Percentiles rank a stretch among this genome's conserved stretches.
These are phyloP conservation scores for Gossypium davidsonii DNA, from an alignment of 441 rosid genomes.

Conservation along the genomic window DNA sequence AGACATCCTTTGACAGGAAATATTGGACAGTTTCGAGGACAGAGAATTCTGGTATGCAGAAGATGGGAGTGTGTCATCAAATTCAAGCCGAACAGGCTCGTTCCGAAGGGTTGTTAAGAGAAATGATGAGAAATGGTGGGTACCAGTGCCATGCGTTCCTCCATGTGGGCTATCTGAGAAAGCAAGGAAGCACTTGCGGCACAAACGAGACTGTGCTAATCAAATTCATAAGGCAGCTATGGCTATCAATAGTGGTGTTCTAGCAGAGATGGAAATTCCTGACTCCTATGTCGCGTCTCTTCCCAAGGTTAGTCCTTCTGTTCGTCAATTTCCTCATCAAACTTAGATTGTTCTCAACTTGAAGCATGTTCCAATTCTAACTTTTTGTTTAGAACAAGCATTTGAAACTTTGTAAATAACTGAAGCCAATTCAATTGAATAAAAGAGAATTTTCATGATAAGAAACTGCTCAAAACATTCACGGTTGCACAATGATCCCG, in stretches of 20 bases:
- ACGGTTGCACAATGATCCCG: neutral
- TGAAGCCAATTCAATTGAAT: neutral
- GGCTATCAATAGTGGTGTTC: conserved; percentile 55
- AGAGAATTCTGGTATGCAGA: conserved; percentile 64
- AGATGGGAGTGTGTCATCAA: conserved; percentile 49
- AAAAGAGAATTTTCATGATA: neutral
- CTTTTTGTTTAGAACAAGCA: neutral
- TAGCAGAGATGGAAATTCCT: conserved; percentile 68
- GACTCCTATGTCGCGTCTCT: conserved; percentile 51
- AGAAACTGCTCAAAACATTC: neutral
- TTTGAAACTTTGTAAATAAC: neutral
- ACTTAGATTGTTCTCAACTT: neutral
- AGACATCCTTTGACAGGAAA: conserved; percentile 35
- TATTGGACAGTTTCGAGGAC: conserved; percentile 52
- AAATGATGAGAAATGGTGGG: conserved; percentile 75
- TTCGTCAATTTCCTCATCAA: neutral
- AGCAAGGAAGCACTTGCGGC: conserved; percentile 39
- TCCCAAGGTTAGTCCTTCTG: conserved; percentile 44
- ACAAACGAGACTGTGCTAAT: conserved; percentile 52
- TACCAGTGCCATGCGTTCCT: conserved; percentile 66
- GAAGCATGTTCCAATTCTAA: neutral
- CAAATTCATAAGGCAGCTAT: conserved; percentile 73
- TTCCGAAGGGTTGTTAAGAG: conserved; percentile 53
- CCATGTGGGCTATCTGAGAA: conserved; percentile 52
- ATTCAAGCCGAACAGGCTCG: conserved; percentile 46